These are phyloP conservation scores for Komagataella phaffii DNA, from an alignment of 805 yeast species.

Conservation along the genomic window DNA sequence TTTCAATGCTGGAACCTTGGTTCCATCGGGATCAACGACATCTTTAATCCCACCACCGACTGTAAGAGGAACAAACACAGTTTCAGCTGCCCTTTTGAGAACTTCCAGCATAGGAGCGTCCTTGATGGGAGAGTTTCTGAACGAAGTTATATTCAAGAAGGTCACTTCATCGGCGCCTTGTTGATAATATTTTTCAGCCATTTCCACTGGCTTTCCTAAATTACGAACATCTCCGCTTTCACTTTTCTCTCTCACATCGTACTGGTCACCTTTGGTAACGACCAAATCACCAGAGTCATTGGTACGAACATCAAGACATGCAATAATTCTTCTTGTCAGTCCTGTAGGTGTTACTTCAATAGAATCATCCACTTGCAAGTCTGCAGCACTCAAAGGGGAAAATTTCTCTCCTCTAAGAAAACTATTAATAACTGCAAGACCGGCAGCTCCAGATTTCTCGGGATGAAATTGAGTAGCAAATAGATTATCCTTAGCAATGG, in stretches of 20 bases:
- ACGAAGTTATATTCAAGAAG: constrained; percentile 88
- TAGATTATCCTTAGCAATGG: constrained; percentile 60
- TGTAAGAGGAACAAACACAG: constrained; percentile 92
- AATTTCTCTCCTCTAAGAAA: constrained; percentile 42
- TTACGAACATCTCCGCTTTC: constrained; percentile 63
- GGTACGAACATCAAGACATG: constrained; percentile 93
- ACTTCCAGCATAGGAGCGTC: constrained; percentile 97
- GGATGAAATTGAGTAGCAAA: constrained; percentile 99
- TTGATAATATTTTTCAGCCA: constrained; percentile 78
- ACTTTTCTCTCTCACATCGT: constrained; percentile 80
- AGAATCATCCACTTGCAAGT: constrained; percentile 1
- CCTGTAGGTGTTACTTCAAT: constrained; percentile 31
- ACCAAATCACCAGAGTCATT: constrained; percentile 93
- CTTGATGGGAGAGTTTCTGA: constrained; percentile 81
- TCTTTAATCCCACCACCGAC: constrained; percentile 98
- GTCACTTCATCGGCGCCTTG: constrained; percentile 99
- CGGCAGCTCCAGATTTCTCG: constrained; percentile 93
- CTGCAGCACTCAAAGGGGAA: constrained; percentile 7
- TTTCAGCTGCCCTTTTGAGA: constrained; percentile 65
- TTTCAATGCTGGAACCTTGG: constrained; percentile 66
- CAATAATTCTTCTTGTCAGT: constrained; percentile 81
- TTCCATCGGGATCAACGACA: constrained; percentile 75
- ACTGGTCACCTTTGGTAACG: constrained; percentile 97
- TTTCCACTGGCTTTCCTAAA: constrained; percentile 90
- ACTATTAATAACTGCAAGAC: constrained; percentile 60